A percentile compares a stretch with the other conserved stretches of the same genome.
Conservation (phyloP, 2,329 filamentous ascomycete genomes). For the Teratosphaeria zuluensis region DNA sequence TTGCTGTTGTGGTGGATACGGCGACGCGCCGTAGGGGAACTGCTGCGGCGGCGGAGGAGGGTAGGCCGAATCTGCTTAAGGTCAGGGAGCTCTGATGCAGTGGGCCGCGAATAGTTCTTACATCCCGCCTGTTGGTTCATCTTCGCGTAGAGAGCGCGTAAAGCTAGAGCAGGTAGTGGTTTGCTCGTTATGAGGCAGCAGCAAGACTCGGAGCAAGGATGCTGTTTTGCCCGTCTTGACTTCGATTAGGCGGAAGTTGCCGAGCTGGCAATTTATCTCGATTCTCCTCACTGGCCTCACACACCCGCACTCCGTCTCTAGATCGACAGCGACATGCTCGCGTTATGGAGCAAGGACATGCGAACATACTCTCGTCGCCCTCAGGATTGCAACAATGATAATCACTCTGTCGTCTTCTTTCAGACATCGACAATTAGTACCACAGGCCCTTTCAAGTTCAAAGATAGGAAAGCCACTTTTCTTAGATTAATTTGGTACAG, state of each 20-base stretch:
- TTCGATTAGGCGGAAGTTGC: not conserved
- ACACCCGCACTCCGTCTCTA: not conserved
- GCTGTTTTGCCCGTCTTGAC: not conserved
- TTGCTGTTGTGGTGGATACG: slow-evolving; percentile 3
- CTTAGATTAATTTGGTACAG: not conserved
- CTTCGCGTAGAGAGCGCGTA: not conserved
- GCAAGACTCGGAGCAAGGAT: not conserved
- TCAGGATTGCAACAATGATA: too few relatives aligned
- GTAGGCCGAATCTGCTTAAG: not conserved
- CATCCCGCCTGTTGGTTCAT: not conserved
- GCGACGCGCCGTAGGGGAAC: not conserved
- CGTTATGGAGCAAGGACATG: too few relatives aligned
- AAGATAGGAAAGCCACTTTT: not conserved
- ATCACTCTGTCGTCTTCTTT: too few relatives aligned
- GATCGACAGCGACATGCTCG: too few relatives aligned
- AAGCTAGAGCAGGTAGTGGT: not conserved
- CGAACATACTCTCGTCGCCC: too few relatives aligned
- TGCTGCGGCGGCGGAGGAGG: slow-evolving; percentile 2
- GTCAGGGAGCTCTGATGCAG: not conserved
- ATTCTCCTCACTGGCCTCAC: too few relatives aligned
- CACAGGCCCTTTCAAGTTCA: not conserved
- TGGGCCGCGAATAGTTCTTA: not conserved
- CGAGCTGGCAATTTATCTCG: too few relatives aligned
- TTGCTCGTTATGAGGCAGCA: not conserved
- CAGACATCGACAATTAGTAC: not conserved